Evolutionary conservation across 495 filamentous ascomycete genomes (phyloP), one percentile per base, ranked within the genome.

Genomic region (Cudoniella acicularis): DNA sequence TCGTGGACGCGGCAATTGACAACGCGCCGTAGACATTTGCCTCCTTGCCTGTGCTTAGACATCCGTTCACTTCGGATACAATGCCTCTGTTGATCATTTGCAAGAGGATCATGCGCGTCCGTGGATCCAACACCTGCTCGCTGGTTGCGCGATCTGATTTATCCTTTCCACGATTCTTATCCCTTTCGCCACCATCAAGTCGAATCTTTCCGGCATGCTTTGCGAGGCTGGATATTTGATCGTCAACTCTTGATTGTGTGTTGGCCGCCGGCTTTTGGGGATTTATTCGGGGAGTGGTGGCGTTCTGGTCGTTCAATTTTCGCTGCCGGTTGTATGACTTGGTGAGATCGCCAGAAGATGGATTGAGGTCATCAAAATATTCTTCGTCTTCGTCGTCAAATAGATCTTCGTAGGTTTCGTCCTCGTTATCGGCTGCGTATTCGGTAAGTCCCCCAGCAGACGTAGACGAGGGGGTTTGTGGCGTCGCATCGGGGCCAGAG

Each of bases 21-120:
- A 91, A 69, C 1, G 89, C 87, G 60, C 92, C 87, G 74, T 98
- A 98, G 20, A 98, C 94, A 62, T 98, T 98, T 47, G 94, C 94
- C 72, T 98, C 94, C 69, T 98, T 98, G 47, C 94, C 94, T 0
- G 94, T 97, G 43, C 89, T 94, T 61, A 98, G 75, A 70, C 92
- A 92, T 10, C 94, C 94, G 67, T 98, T 89, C 30, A 96, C 84
- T 68, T 91, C 89, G 18, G 90, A 83, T 16, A 97, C 79, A 49
- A 92, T 72, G 21, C 84, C 83, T 2, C 89, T 82, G 68, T 97
- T 96, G 74, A 98, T 93, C 81, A 98, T 87, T 73, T 97, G 90
- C 58, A 96, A 76, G 40, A 98, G 77, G 49, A 98, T 93, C 90
- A 96, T 96, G 54, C 92, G 86, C 24, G 94, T 98, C 23, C 90